A percentile compares a stretch with the other conserved stretches of the same genome.
Evolutionary conservation across 2,329 filamentous ascomycete genomes (phyloP).

Genomic region (Penicillium sp.): DNA sequence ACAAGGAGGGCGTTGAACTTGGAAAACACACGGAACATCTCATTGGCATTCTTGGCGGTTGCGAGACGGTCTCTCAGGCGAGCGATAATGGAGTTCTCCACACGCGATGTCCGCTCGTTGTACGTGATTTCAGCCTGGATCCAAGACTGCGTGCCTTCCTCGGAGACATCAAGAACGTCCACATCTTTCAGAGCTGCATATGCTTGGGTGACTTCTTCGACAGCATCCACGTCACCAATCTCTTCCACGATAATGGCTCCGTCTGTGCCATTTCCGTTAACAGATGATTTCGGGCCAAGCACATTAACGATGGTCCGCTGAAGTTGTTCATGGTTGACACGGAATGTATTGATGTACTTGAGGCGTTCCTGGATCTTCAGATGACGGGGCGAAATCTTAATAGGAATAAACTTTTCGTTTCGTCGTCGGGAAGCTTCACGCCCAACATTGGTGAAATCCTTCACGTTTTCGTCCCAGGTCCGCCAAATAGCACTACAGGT

Average conservation of each 20-base stretch:
- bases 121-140: conserved; percentile 92
- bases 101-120: conserved; percentile 92
- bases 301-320: conserved; percentile 96
- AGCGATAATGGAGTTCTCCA: conserved; percentile 98
- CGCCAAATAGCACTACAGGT: conserved; percentile 81
- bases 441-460: conserved; percentile 96
- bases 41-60: conserved; percentile 93
- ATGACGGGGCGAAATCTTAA: conserved; percentile 89
- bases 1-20: conserved; percentile 99
- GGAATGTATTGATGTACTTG: conserved; percentile 90
- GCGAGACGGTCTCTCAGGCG: conserved; percentile 86
- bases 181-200: conserved; percentile 94
- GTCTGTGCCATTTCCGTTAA: conserved; percentile 45
- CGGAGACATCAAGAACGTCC: conserved; percentile 86
- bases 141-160: conserved; percentile 87
- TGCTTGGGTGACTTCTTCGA: conserved; percentile 91
- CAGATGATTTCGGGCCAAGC: conserved; percentile 69
- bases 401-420: conserved; percentile 97
- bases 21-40: conserved; percentile 99
- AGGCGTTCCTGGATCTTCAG: conserved; percentile 84
- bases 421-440: conserved; percentile 89
- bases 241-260: conserved; percentile 78
- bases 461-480: conserved; percentile 92
- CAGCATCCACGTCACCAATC: conserved; percentile 94
- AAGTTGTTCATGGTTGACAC: conserved; percentile 95